Evolutionary conservation across 1,284 basidiomycete genomes (phyloP), one percentile per base, ranked within the genome.

Genomic region (Grifola frondosa): DNA sequence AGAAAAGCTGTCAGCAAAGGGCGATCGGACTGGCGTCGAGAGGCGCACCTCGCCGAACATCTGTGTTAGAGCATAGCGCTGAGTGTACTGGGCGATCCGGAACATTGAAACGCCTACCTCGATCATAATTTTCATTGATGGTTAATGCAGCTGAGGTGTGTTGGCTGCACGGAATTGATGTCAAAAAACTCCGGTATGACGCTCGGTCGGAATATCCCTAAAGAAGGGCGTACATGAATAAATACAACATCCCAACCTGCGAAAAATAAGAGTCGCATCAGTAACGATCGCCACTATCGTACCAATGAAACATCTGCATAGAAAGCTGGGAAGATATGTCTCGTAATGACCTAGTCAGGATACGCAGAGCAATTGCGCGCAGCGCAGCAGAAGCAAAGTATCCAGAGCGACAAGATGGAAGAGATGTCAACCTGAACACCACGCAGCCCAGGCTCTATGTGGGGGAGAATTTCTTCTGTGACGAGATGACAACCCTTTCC

Each of bases 71-170:
- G 26, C 10, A 12, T 16, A 35, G 24, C 21, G 24, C 17, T 24
- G n/a, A 33, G 31, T 25, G 25, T 16, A 42, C 24, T 15, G 21
- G 26, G 21, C 24, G 28, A 22, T 8, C 21, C 23, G 21, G 25
- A 32, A 34, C 33, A 22, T 23, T 6, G 53, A 53, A 17, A 40
- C 12, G 39, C 52, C 49, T 57, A 81, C 85, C 85, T 57, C 69
- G 68, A 62, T 94, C 91, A 57, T 66, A 89, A 60, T 93, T 92
- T 67, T 92, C 88, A 66, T 95, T 93, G 50, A 96, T 73, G 1
- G 88, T 93, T 56, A 97, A 68, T 1, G 88, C 92, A 20, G 91
- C 91, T 34, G 88, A 91, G 2, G 93, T 97, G 64, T 97, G 93
- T 64, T 95, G 82, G 58, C 91, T 93, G 58, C 31, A 30, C 16